Evolutionary conservation across 345 rosid genomes (phyloP), one percentile per base, ranked within the genome.

Genomic region (Linum trigynum): DNA sequence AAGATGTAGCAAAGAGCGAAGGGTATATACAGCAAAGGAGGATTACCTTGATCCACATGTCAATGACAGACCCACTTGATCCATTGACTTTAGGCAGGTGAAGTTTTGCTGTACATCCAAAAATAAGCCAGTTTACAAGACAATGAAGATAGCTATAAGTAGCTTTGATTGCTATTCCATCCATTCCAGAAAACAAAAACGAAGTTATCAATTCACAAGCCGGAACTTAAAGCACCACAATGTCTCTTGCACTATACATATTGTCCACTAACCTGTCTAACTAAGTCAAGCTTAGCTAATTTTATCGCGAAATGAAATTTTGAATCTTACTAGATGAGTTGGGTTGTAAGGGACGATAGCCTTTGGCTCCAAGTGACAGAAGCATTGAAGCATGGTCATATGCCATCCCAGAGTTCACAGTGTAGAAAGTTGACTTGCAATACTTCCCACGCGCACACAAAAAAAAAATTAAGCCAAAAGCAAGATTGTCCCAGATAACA

Each of bases 321-420:
- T 39, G 59, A 71, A 71, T 62, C 83, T 71, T 82, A 90, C 99
- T 83, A 17, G 83, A 80, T 72, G 91, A 76, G 77, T 88, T 79
- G 69, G 92, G 90, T 76, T 80, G 89, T 37, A 86, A 64, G 14
- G 81, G 87, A 59, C 96, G 97, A 63, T 68, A 73, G 68, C 97
- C 98, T 72, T 81, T 90, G 53, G 83, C 73, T 76, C 97, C 99
- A 42, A 82, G 80, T 37, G 97, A 78, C 35, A 92, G 80, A 80
- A 90, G 89, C 97, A 90, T 88, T 65, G 94, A 96, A 61, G 96
- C 96, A 80, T 88, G 96, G 77, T 97, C 97, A 78, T 66, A 85
- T 59, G 97, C 99, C 94, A 82, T 81, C 69, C 94, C 91, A 66
- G 84, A 79, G 57, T 90, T 92, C 76, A 92, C 81, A 8, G 96